Base-by-base conservation (phyloP, 441 rosid genomes). In the Iberis amara region DNA sequence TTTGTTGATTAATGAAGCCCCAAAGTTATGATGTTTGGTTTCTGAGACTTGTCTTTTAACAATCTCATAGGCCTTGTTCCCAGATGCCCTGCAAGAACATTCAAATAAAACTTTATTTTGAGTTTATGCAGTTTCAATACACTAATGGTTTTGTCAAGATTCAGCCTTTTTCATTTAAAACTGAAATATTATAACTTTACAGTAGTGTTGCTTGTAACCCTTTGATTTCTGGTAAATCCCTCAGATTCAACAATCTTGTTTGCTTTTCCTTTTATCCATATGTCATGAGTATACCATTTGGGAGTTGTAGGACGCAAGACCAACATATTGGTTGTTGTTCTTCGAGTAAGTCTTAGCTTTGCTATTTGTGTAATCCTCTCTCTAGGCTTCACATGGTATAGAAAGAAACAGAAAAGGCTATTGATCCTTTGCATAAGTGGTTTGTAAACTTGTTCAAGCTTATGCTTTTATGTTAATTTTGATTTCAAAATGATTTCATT, bases 41-140 rank as follows among this genome's bases (percentile, higher is more conserved):
- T 60, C 76, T 86, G 97, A 74, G 97, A 89, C 73, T 73, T 89
- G 79, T 86, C 97, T 66, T 89, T 70, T 62, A 89, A 89, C 76
- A 86, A 89, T 69, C 88, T 89, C 59, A 86, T 81, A 45, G 95
- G 94, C 52, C 76, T 79, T 36, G 81, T 86, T 51, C 90, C 90
- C 63, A 79, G 73, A 71, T 82, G 72, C 52, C 88, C 90, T 11
- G 83, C 90, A 35, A 79, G 81, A 70, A 86, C 94, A 42, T 89
- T 89, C 81, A 89, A 83, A 95, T 86, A 80, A 45, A 59, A 12
- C 11, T 7, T 71, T 12, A 40, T 6, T 24, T 52, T 44, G 18
- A 49, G 26, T 46, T 26, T n/a, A n/a, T n/a, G n/a, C n/a, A n/a
- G n/a, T n/a, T 28, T 15, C 23, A 4, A 31, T 18, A 18, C 21